Evolutionary conservation across 1,284 basidiomycete genomes (phyloP).

Genomic region (Cryptococcus jaspeensis): DNA sequence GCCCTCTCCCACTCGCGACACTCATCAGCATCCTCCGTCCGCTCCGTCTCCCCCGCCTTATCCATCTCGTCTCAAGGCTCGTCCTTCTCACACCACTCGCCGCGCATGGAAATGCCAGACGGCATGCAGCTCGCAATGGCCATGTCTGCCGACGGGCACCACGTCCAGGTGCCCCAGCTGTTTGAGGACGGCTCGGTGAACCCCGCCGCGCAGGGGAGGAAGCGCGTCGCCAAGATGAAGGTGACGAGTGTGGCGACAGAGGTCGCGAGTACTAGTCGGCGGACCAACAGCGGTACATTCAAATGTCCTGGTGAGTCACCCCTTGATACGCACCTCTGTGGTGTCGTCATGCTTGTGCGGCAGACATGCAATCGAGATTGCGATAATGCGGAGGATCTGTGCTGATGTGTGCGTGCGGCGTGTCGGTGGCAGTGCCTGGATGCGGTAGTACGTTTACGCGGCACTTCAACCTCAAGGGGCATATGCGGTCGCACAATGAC

Average conservation of each 20-base stretch:
- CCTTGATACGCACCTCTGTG: not conserved
- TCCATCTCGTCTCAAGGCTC: slow-evolving; percentile 46
- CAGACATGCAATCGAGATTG: not conserved
- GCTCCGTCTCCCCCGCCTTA: slow-evolving; percentile 45
- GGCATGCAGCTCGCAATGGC: slow-evolving; percentile 18
- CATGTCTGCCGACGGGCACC: not conserved
- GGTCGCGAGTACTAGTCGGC: slow-evolving; percentile 80
- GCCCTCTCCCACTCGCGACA: slow-evolving; percentile 40
- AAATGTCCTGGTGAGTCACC: slow-evolving; percentile 63
- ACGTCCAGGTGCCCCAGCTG: not conserved
- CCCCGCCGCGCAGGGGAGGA: not conserved
- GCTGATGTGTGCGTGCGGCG: too few species aligned
- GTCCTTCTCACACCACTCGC: slow-evolving; percentile 34
- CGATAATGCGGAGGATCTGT: too few species aligned
- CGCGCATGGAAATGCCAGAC: slow-evolving; percentile 43
- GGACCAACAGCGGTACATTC: slow-evolving; percentile 87
- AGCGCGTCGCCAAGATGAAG: slow-evolving; percentile 76
- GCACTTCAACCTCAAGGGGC: slow-evolving; percentile 65
- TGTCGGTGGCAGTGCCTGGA: slow-evolving; percentile 72
- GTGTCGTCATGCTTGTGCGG: not conserved
- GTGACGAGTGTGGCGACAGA: slow-evolving; percentile 95
- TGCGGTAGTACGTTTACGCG: slow-evolving; percentile 93
- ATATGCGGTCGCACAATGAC: slow-evolving; percentile 93
- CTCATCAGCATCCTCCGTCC: slow-evolving; percentile 41
- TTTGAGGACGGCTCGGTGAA: not conserved